Evolutionary conservation across 176 grass and related monocot genomes (phyloP).

Genomic region (Aegilops bicornis): DNA sequence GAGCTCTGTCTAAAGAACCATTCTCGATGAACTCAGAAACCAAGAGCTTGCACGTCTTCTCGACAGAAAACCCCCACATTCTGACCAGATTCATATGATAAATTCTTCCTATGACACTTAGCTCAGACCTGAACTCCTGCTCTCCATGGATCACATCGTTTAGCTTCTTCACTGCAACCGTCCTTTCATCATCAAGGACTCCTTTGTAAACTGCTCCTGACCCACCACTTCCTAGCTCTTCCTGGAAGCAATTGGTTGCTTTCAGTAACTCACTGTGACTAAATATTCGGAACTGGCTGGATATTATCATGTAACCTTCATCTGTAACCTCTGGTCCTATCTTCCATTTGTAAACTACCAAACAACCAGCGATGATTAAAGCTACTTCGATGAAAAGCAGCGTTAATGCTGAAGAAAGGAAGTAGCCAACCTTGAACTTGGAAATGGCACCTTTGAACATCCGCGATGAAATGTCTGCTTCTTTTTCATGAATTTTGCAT

Average conservation of each 20-base stretch:
- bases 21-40: conserved; percentile 54
- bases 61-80: conserved; percentile 48
- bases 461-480: background rate
- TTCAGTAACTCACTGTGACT: conserved; percentile 57
- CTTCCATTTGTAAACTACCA: conserved; percentile 35
- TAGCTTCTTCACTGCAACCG: conserved; percentile 56
- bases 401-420: conserved; percentile 43
- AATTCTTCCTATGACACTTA: conserved; percentile 54
- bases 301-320: conserved; percentile 27
- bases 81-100: conserved; percentile 60
- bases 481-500: conserved; percentile 31
- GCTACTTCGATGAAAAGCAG: conserved; percentile 40
- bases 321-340: conserved; percentile 14
- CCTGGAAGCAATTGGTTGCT: conserved; percentile 41
- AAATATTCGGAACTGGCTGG: conserved; percentile 50
- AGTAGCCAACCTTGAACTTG: conserved; percentile 39
- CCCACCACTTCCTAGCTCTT: conserved; percentile 47
- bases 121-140: conserved; percentile 54
- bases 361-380: conserved; percentile 36
- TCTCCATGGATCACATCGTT: conserved; percentile 40
- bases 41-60: conserved; percentile 35
- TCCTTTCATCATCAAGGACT: conserved; percentile 35
- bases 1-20: conserved; percentile 38
- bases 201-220: conserved; percentile 62
- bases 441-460: background rate